phyloP scores from a whole-genome alignment of 495 filamentous ascomycete species.

The Clavariopsis aquatica region DNA sequence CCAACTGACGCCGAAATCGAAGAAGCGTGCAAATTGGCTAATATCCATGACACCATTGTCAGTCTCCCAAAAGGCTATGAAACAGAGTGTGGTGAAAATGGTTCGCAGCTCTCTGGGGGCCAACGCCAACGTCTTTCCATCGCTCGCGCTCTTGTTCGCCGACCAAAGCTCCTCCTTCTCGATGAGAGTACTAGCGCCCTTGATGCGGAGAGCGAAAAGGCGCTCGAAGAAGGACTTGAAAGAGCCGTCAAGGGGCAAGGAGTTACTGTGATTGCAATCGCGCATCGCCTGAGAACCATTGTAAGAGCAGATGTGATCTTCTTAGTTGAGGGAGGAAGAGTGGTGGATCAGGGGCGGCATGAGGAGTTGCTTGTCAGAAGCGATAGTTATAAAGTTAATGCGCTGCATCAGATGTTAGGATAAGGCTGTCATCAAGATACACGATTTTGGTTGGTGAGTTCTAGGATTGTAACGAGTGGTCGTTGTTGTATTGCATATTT shows the following conservation, averaged over 20 bases:
- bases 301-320: conserved; percentile 29
- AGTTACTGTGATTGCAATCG: conserved; percentile 34
- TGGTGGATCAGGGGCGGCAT: conserved; percentile 27
- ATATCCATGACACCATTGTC: conserved; percentile 30
- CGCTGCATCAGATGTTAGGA: conserved; percentile 31
- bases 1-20: conserved; percentile 29
- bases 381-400: conserved; percentile 38
- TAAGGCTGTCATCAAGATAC: too few relatives aligned
- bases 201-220: conserved; percentile 31
- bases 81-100: conserved; percentile 35
- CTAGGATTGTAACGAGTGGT: too few relatives aligned
- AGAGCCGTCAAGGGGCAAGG: conserved; percentile 21
- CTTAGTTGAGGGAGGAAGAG: conserved; percentile 28
- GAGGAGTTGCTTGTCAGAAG: conserved; percentile 27
- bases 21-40: conserved; percentile 36
- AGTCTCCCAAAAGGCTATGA: conserved; percentile 41
- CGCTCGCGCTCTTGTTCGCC: conserved; percentile 31
- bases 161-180: conserved; percentile 33
- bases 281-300: conserved; percentile 30
- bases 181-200: conserved; percentile 39
- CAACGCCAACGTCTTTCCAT: conserved; percentile 35
- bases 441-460: background rate
- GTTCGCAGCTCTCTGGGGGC: conserved; percentile 27
- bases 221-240: conserved; percentile 21
- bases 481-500: background rate